These are phyloP conservation scores for Aspergillus hiratsukae DNA, from an alignment of 2,329 filamentous ascomycete species.

Conservation along the genomic window DNA sequence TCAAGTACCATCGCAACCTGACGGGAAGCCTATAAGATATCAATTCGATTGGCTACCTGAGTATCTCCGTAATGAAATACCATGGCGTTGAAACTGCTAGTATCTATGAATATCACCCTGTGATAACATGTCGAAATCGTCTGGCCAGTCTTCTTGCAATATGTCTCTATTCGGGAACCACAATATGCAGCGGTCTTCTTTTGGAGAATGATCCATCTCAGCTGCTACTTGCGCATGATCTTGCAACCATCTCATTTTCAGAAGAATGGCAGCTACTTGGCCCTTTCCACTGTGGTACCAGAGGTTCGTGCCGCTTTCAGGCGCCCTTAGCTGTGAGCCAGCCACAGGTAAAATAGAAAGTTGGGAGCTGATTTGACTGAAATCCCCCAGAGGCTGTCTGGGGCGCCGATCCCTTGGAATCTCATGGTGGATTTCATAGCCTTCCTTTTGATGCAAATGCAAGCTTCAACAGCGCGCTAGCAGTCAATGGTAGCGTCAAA, in stretches of 20 bases:
- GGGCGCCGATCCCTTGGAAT: constrained; percentile 56
- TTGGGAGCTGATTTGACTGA: constrained; percentile 1
- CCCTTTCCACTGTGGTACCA: constrained; percentile 55
- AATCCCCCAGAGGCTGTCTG: constrained; percentile 49
- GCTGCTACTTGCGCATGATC: not conserved
- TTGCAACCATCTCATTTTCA: constrained; percentile 19
- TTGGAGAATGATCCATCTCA: constrained; percentile 2
- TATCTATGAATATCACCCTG: not conserved
- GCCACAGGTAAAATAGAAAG: not conserved
- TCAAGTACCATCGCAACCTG: not conserved
- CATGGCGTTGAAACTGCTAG: not conserved
- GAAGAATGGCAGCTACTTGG: constrained; percentile 51
- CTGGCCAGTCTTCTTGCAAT: not conserved
- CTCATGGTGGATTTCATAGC: constrained; percentile 48
- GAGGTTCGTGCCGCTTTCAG: constrained; percentile 42
- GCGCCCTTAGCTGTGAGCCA: not conserved
- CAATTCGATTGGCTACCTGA: not conserved
- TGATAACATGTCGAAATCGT: not conserved
- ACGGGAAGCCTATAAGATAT: not conserved
- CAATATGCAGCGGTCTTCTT: not conserved
- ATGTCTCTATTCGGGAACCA: not conserved
- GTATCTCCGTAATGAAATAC: not conserved
- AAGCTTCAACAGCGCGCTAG: constrained; percentile 48
- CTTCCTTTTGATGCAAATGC: constrained; percentile 41
- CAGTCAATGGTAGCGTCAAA: constrained; percentile 45